These are phyloP conservation scores for Plasmodium blacklocki DNA, from an alignment of 169 alveolate genomes.

Conservation along the genomic window DNA sequence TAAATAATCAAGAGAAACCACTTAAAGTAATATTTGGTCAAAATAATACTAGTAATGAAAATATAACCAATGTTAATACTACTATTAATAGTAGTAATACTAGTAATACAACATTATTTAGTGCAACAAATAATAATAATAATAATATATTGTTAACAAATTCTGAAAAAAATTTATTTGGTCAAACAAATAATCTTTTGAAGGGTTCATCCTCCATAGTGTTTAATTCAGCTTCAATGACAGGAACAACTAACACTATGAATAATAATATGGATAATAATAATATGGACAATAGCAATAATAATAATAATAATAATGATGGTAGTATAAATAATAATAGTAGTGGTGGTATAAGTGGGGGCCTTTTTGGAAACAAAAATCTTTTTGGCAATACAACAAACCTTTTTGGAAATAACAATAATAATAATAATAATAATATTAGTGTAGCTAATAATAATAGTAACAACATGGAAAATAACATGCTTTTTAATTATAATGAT, in stretches of 20 bases:
- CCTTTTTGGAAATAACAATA: not conserved
- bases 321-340: slow-evolving; percentile 5
- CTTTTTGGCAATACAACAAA: not conserved
- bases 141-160: not conserved
- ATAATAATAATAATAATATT: slow-evolving; percentile 7
- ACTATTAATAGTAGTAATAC: not conserved
- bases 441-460: slow-evolving; percentile 1
- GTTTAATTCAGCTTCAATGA: slow-evolving; percentile 9
- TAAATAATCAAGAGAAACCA: slow-evolving; percentile 57
- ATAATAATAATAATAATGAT: slow-evolving; percentile 1
- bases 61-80: not conserved
- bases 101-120: not conserved
- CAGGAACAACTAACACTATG: not conserved
- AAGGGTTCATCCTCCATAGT: slow-evolving; percentile 1
- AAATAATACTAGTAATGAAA: slow-evolving; percentile 2
- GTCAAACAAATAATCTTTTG: slow-evolving; percentile 3
- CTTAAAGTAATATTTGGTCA: slow-evolving; percentile 70
- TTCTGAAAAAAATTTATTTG: slow-evolving; percentile 7
- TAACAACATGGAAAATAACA: slow-evolving; percentile 5
- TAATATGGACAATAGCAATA: too few species aligned
- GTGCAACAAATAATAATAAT: not conserved
- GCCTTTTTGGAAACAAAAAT: not conserved
- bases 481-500: slow-evolving; percentile 8
- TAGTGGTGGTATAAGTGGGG: not conserved
- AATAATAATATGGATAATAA: not conserved